Percentiles rank a stretch among this genome's conserved stretches.
Evolutionary conservation across 1,284 basidiomycete species (phyloP).

Genomic region (Apiotrichum siamense): DNA sequence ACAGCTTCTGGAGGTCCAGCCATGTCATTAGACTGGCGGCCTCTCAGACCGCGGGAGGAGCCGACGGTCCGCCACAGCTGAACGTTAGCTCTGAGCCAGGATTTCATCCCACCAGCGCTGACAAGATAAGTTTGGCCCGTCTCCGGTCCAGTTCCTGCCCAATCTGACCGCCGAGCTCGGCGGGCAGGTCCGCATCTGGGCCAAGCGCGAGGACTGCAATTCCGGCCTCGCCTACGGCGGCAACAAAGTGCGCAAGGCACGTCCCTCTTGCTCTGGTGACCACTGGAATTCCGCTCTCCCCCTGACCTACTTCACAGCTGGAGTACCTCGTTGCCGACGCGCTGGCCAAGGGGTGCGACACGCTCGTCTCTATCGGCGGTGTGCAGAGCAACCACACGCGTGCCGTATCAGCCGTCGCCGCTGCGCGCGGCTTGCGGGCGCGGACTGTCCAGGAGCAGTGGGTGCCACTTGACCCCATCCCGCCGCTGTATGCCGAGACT

Average conservation of each 20-base stretch:
- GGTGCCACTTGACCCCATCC: slow-evolving; percentile 39
- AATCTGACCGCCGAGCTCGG: slow-evolving; percentile 24
- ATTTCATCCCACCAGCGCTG: no score
- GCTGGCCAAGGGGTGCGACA: slow-evolving; percentile 24
- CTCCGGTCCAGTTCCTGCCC: slow-evolving; percentile 31
- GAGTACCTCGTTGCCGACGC: slow-evolving; percentile 37
- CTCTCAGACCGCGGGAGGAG: no score
- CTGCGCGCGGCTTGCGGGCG: slow-evolving; percentile 11
- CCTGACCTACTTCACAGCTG: slow-evolving; percentile 15
- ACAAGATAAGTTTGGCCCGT: slow-evolving; percentile 31
- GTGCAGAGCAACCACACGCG: slow-evolving; percentile 36
- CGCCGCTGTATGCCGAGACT: slow-evolving; percentile 28
- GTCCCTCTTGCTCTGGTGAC: background rate
- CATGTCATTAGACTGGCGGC: no score
- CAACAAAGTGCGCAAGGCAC: slow-evolving; percentile 38
- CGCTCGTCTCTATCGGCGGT: slow-evolving; percentile 35
- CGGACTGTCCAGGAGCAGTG: slow-evolving; percentile 35
- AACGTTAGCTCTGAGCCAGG: no score
- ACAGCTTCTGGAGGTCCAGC: no score
- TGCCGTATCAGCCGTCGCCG: slow-evolving; percentile 22
- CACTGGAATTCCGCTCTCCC: background rate
- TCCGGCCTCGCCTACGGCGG: slow-evolving; percentile 35
- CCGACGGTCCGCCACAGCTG: no score
- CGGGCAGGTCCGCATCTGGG: slow-evolving; percentile 27
- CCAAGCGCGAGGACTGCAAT: slow-evolving; percentile 38